Evolutionary conservation across 176 grass and related monocot species (phyloP), one percentile per base, ranked within the genome.

Genomic region (Eragrostis curvula): DNA sequence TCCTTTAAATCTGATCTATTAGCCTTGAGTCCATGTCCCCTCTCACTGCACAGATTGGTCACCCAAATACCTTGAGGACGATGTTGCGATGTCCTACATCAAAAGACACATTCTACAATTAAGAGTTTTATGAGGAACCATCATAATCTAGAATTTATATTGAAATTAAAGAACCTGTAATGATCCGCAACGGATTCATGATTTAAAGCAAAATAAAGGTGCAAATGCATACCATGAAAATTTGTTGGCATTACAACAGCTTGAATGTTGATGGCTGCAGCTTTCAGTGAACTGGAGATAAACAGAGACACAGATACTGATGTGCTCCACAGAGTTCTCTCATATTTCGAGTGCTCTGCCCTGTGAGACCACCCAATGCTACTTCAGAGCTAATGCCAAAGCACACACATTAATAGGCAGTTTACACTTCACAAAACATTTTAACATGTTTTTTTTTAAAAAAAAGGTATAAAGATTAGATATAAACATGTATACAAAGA

Each of bases 401-500:
- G 13, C 10, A 86, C 40, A 86, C 40, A 8, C 40, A 68, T 60
- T 81, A 81, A 75, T 43, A 32, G 39, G 59, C 49, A 51, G 64
- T 49, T 77, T 58, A 55, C n/a, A 79, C 39, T 66, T 66, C 2
- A 32, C 20, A 66, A 72, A 75, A 73, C 16, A 21, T 65, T 39
- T 14, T 36, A 6, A 49, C 9, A 20, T 53, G 41, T 25, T 16
- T 68, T 24, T 27, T 58, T 45, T 27, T 36, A 18, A 41, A 17
- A 81, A 76, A 59, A 49, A 51, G 39, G 44, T 53, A 44, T 17
- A 36, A 20, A 45, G 24, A 9, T 79, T 66, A 57, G 46, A 39
- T 61, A 44, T 85, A 27, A 50, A 71, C 57, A 83, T 42, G 44
- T 73, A 72, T 66, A 65, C 28, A 80, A 59, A 57, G 42, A 84